Percentiles rank a stretch among this genome's conserved stretches.
These are phyloP conservation scores for Cyamopsis tetragonoloba DNA, from an alignment of 306 rosid genomes.

Conservation along the genomic window DNA sequence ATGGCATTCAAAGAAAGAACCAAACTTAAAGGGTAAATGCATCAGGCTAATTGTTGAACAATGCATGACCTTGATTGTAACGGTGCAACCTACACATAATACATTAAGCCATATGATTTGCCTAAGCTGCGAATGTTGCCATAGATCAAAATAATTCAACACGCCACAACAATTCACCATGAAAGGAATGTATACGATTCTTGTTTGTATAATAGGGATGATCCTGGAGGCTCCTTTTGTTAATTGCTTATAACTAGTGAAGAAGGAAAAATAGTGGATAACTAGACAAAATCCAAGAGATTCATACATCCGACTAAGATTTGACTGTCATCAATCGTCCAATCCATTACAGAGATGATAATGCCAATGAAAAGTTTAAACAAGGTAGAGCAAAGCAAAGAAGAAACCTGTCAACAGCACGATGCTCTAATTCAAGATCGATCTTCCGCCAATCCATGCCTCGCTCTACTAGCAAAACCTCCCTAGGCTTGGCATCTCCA, in stretches of 20 bases:
- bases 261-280: neutral
- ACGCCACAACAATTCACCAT: neutral
- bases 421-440: constrained; percentile 87
- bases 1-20: neutral
- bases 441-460: constrained; percentile 95
- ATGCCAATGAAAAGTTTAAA: neutral
- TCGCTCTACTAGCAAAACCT: constrained; percentile 74
- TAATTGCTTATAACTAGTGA: neutral
- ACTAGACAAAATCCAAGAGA: neutral
- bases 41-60: neutral
- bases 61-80: too few species aligned
- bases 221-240: neutral
- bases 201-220: neutral
- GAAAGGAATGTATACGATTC: neutral
- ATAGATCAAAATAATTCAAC: constrained; percentile 2
- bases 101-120: neutral
- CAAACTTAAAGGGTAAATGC: neutral
- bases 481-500: constrained; percentile 97
- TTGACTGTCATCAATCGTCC: neutral
- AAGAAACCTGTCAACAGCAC: constrained; percentile 69
- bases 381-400: neutral
- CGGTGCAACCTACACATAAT: too few species aligned
- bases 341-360: neutral
- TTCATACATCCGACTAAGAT: neutral
- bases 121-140: neutral